A percentile compares a stretch with the other conserved stretches of the same genome.
These are phyloP conservation scores for Gloeostereum incarnatum DNA, from an alignment of 768 basidiomycete species.

Conservation along the genomic window DNA sequence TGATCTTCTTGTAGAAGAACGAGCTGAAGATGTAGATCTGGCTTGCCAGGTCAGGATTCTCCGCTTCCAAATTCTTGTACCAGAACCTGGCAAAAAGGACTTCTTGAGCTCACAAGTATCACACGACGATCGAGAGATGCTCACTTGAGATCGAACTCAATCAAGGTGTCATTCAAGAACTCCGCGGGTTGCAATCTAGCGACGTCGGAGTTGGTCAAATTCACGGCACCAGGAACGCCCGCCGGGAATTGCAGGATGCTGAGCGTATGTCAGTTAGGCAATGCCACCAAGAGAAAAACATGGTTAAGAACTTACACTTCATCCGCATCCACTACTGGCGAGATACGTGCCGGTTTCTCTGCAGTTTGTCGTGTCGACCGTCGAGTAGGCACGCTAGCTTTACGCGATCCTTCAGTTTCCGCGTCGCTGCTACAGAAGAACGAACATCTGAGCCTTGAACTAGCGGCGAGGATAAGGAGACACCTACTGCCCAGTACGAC, in stretches of 20 bases:
- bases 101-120: slow-evolving; percentile 3
- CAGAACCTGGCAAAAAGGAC: slow-evolving; percentile 50
- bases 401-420: too few relatives aligned
- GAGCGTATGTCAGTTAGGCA: background rate
- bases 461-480: too few relatives aligned
- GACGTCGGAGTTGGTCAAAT: slow-evolving; percentile 73
- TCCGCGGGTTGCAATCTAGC: slow-evolving; percentile 68
- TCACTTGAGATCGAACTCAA: slow-evolving; percentile 93
- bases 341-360: too few relatives aligned
- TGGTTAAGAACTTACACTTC: slow-evolving; percentile 43
- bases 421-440: too few relatives aligned
- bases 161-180: slow-evolving; percentile 92
- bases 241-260: slow-evolving; percentile 77
- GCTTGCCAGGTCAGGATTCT: slow-evolving; percentile 52
- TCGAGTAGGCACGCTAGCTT: too few relatives aligned
- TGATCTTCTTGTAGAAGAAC: slow-evolving; percentile 96
- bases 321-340: slow-evolving; percentile 45
- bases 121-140: slow-evolving; percentile 17
- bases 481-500: too few relatives aligned
- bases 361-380: too few relatives aligned
- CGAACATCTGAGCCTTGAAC: too few relatives aligned
- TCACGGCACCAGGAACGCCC: slow-evolving; percentile 63
- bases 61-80: slow-evolving; percentile 46
- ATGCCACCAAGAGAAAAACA: background rate
- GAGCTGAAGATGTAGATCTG: slow-evolving; percentile 91